Conservation (phyloP, 2,329 filamentous ascomycete species). For the Sclerotinia nivalis region DNA sequence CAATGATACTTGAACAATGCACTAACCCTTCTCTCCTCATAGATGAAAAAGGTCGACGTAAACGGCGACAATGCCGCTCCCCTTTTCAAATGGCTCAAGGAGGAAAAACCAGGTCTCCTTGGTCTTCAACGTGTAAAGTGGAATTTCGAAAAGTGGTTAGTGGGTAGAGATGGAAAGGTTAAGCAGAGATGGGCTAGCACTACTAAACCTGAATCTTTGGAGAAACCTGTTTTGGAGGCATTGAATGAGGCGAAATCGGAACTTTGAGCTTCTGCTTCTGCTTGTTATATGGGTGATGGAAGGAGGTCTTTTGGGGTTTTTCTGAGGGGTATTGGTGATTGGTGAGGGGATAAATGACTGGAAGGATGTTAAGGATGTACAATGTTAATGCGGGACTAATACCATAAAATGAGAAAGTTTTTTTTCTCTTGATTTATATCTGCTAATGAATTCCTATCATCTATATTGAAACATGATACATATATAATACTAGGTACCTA, state of each 20-base stretch:
- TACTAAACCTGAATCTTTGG: conserved; percentile 80
- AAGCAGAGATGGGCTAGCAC: conserved; percentile 84
- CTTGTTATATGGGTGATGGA: neutral
- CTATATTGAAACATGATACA: too few relatives aligned
- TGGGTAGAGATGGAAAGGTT: conserved; percentile 83
- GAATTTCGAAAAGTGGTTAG: conserved; percentile 99
- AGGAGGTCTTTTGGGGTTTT: neutral
- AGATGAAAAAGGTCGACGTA: conserved; percentile 83
- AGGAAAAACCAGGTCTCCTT: conserved; percentile 75
- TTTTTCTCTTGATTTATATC: neutral
- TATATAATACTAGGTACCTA: too few relatives aligned
- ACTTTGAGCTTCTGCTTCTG: conserved; percentile 13
- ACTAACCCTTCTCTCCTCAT: neutral
- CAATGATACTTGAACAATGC: neutral
- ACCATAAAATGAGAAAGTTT: neutral
- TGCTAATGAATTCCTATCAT: too few relatives aligned
- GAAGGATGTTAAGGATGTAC: neutral
- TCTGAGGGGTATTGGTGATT: neutral
- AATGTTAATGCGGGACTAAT: neutral
- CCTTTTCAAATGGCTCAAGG: conserved; percentile 75
- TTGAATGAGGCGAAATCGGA: conserved; percentile 30
- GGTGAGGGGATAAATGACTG: too few relatives aligned
- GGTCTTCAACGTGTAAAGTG: conserved; percentile 94
- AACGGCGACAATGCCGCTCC: conserved; percentile 83
- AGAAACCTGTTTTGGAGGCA: conserved; percentile 74